phyloP scores from a whole-genome alignment of 768 basidiomycete genomes.

The Lactarius hatsudake region DNA sequence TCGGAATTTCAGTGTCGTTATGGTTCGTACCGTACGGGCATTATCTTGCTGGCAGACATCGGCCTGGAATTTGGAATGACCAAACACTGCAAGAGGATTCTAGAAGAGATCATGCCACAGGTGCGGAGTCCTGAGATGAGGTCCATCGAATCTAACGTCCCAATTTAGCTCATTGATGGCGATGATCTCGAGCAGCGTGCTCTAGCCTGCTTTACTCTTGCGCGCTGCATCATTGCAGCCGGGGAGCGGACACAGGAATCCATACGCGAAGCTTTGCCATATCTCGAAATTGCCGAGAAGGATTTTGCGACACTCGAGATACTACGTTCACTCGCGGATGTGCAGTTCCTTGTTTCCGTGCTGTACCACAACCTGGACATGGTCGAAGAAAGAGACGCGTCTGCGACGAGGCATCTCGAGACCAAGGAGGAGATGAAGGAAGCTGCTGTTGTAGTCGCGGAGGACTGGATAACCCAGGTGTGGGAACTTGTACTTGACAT shows the following conservation, averaged over 20 bases:
- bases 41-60: constrained; percentile 74
- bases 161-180: constrained; percentile 59
- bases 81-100: constrained; percentile 55
- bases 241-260: constrained; percentile 38
- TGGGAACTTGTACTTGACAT: constrained; percentile 58
- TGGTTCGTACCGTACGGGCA: constrained; percentile 62
- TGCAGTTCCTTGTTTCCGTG: constrained; percentile 68
- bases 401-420: constrained; percentile 46
- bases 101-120: constrained; percentile 84
- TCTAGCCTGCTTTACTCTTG: constrained; percentile 68
- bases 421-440: constrained; percentile 43
- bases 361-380: constrained; percentile 69
- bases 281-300: constrained; percentile 59
- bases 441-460: constrained; percentile 44
- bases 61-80: constrained; percentile 77
- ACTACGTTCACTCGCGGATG: constrained; percentile 56
- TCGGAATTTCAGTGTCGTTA: constrained; percentile 75
- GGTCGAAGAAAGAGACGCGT: constrained; percentile 52
- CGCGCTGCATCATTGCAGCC: constrained; percentile 69
- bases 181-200: constrained; percentile 75
- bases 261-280: constrained; percentile 56
- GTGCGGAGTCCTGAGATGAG: constrained; percentile 37
- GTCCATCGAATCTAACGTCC: neutral
- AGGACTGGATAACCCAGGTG: constrained; percentile 52
- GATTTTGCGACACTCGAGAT: constrained; percentile 64